Base-by-base conservation (phyloP, 2,329 filamentous ascomycete genomes). In the Dichotomopilus funicola region DNA sequence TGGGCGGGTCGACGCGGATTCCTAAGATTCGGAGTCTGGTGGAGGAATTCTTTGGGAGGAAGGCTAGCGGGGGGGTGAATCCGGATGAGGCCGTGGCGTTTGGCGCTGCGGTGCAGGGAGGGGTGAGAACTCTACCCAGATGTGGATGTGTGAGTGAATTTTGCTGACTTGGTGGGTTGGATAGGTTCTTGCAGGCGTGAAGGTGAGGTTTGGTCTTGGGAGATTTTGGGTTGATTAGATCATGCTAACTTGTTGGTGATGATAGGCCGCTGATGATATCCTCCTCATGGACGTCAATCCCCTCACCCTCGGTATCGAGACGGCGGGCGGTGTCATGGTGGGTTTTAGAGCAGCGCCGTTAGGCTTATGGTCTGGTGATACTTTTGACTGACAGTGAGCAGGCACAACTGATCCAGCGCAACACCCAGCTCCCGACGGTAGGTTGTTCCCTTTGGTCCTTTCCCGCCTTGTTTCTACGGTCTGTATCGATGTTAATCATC, bases 51-150 rank as follows among this genome's bases (percentile, higher is more conserved):
- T 99, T 97, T 86, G 91, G 91, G 69, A 97, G 97, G 88, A 90
- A 96, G 82, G 87, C 91, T 76, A 95, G 96, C 87, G 95, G 95
- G 83, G 94, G 88, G 73, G 97, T 97, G 86, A 97, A 97, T 87
- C 92, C 92, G 71, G 92, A 97, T 72, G 92, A 97, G 86, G 92
- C 92, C 70, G 92, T 97, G 68, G 92, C 92, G 73, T 96, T 96
- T 78, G 92, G 92, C 83, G 92, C 92, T 66, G 92, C 92, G 65
- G 92, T 97, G 71, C 92, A 97, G 78, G 94, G 88, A 78, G 92
- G 91, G 47, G 62, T 63, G 37, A 62, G 62, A 57, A 8, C 2
- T 31, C 8, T 40, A 11, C 5, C 31, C n/a, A 9, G 7, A 12
- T 38, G 11, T 35, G 13, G 33, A 35, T 3, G 37, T 51, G n/a